Evolutionary conservation across 345 rosid species (phyloP).

Genomic region (Anastatica hierochuntica): DNA sequence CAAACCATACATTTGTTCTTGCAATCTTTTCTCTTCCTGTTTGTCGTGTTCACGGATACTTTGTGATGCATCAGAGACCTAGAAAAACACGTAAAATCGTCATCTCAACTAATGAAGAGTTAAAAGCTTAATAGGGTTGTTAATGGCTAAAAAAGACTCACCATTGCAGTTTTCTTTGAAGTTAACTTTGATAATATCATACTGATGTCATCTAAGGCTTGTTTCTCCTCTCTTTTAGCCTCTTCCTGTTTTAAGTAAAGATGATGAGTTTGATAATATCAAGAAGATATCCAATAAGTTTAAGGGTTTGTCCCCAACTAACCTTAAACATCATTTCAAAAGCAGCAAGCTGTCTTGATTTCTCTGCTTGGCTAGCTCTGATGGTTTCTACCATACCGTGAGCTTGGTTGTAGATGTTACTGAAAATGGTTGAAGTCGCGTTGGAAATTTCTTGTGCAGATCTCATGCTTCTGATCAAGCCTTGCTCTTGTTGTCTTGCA

Average conservation of each 20-base stretch:
- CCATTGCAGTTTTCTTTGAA: constrained; percentile 56
- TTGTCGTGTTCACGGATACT: constrained; percentile 31
- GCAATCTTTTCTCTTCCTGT: constrained; percentile 45
- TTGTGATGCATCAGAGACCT: constrained; percentile 64
- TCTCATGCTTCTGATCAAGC: constrained; percentile 41
- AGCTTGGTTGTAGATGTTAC: constrained; percentile 54
- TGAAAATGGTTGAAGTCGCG: constrained; percentile 42
- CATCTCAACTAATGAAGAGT: neutral
- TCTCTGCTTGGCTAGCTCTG: constrained; percentile 47
- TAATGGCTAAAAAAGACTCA: constrained; percentile 24
- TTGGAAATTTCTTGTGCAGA: constrained; percentile 54
- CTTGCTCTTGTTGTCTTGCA: constrained; percentile 63
- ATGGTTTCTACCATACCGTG: constrained; percentile 31
- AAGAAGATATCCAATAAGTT: constrained; percentile 1
- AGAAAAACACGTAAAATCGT: constrained; percentile 7
- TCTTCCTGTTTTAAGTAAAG: constrained; percentile 48
- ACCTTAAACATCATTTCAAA: constrained; percentile 65
- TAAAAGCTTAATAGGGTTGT: neutral
- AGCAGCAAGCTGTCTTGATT: constrained; percentile 35
- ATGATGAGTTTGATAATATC: neutral
- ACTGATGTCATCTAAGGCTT: constrained; percentile 55
- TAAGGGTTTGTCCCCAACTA: constrained; percentile 10
- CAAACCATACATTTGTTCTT: constrained; percentile 43
- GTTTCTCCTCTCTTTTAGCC: constrained; percentile 64
- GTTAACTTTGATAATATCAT: constrained; percentile 52